Conservation (phyloP, 1,284 basidiomycete genomes). For the Rhizoctonia solani region DNA sequence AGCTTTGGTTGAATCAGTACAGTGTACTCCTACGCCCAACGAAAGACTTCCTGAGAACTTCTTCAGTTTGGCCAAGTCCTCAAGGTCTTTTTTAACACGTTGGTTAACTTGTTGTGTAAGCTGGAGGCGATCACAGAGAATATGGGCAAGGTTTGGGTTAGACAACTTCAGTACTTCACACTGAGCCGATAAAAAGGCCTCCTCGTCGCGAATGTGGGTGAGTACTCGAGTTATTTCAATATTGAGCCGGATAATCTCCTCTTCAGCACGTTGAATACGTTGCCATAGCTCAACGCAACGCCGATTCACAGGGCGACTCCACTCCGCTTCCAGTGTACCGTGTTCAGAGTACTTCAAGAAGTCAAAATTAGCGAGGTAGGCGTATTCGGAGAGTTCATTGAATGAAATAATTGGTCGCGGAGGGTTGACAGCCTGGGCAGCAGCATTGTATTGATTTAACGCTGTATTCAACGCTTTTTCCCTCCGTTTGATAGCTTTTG, state of each 20-base stretch:
- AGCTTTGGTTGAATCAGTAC: neutral
- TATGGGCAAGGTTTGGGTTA: neutral
- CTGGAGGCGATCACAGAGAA: neutral
- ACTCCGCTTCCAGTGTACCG: constrained; percentile 44
- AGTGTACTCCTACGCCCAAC: neutral
- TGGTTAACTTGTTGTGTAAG: neutral
- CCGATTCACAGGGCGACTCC: constrained; percentile 43
- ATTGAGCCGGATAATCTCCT: constrained; percentile 46
- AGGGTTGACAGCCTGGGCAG: constrained; percentile 42
- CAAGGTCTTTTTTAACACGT: neutral
- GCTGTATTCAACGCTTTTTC: constrained; percentile 20
- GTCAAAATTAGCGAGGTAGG: constrained; percentile 48
- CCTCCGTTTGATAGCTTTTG: constrained; percentile 42
- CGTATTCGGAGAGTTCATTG: constrained; percentile 44
- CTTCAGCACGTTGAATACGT: constrained; percentile 44
- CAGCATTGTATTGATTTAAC: constrained; percentile 42
- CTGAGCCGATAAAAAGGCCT: constrained; percentile 23
- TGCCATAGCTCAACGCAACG: constrained; percentile 43
- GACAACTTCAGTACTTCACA: neutral
- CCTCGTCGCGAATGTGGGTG: constrained; percentile 46
- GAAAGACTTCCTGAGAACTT: neutral
- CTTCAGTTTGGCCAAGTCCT: neutral
- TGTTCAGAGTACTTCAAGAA: constrained; percentile 45
- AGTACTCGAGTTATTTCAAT: constrained; percentile 44
- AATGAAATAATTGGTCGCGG: constrained; percentile 42